Percentiles rank a stretch among this genome's conserved stretches.
These are phyloP conservation scores for Priceomyces fermenticarens DNA, from an alignment of 805 yeast genomes.

Conservation along the genomic window DNA sequence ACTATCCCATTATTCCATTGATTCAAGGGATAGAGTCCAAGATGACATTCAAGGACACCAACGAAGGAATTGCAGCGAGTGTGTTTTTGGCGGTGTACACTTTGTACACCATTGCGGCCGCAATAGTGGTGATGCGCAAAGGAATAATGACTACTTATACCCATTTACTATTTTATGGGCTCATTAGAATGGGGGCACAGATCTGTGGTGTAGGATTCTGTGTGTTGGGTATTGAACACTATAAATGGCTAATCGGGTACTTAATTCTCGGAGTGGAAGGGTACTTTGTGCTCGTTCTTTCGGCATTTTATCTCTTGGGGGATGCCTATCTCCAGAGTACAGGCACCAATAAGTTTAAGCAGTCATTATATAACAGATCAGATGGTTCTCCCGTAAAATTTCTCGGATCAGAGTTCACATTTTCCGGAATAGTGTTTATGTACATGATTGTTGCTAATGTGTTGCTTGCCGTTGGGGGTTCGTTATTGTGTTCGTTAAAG, in stretches of 20 bases:
- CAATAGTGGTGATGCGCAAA: constrained; percentile 15
- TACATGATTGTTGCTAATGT: constrained; percentile 30
- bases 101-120: constrained; percentile 16
- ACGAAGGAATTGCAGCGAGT: constrained; percentile 35
- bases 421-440: background rate
- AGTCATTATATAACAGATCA: background rate
- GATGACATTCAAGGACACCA: constrained; percentile 14
- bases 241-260: constrained; percentile 36
- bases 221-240: constrained; percentile 22
- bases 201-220: constrained; percentile 35
- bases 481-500: constrained; percentile 21
- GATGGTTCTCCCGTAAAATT: background rate
- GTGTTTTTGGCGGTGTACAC: constrained; percentile 27
- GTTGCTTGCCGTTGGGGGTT: constrained; percentile 29
- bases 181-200: constrained; percentile 33
- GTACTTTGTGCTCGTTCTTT: constrained; percentile 30
- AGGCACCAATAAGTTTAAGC: constrained; percentile 1
- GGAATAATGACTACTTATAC: constrained; percentile 25
- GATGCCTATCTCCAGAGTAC: constrained; percentile 1
- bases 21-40: background rate
- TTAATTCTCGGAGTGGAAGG: constrained; percentile 39
- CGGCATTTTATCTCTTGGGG: constrained; percentile 23
- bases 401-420: background rate
- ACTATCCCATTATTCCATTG: too few relatives aligned
- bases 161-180: constrained; percentile 21